Conservation (phyloP, 2,329 filamentous ascomycete species). For the Penicillium sp. region DNA sequence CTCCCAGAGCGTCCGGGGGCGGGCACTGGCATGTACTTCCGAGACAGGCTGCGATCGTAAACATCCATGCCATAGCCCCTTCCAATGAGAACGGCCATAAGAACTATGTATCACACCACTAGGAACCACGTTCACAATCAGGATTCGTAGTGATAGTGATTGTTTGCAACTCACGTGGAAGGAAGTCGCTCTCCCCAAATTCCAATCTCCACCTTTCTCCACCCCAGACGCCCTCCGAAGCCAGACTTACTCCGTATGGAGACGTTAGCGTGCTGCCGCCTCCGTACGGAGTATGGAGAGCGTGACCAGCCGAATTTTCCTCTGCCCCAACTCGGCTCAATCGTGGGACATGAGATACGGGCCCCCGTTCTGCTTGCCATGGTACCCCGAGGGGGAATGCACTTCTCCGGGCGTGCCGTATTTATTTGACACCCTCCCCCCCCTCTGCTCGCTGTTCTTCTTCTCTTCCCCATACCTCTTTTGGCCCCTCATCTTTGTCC, state of each 20-base stretch:
- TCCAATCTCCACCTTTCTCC: no score
- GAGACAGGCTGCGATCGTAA: no score
- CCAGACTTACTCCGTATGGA: conserved; percentile 24
- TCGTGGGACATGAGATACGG: conserved; percentile 31
- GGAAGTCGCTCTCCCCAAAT: conserved; percentile 21
- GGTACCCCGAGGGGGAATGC: conserved; percentile 24
- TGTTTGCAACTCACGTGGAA: conserved; percentile 21
- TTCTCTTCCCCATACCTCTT: conserved; percentile 9
- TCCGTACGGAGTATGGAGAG: conserved; percentile 25
- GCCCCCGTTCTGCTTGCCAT: conserved; percentile 30
- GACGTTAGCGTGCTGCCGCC: conserved; percentile 23
- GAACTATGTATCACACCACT: no score
- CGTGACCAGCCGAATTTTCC: conserved; percentile 23
- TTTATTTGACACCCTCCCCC: conserved; percentile 24
- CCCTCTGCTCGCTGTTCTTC: conserved; percentile 8
- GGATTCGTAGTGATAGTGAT: no score
- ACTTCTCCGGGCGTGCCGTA: conserved; percentile 16
- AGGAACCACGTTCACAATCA: no score
- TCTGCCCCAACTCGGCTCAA: conserved; percentile 23
- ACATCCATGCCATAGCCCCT: no score
- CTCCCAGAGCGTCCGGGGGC: no score
- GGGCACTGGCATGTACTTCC: no score
- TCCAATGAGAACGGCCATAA: no score
- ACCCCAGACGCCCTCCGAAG: conserved; percentile 23
- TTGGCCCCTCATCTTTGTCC: not conserved